Conservation (phyloP, 371 early-diverging fungal genomes). For the Lichtheimia hyalospora region DNA sequence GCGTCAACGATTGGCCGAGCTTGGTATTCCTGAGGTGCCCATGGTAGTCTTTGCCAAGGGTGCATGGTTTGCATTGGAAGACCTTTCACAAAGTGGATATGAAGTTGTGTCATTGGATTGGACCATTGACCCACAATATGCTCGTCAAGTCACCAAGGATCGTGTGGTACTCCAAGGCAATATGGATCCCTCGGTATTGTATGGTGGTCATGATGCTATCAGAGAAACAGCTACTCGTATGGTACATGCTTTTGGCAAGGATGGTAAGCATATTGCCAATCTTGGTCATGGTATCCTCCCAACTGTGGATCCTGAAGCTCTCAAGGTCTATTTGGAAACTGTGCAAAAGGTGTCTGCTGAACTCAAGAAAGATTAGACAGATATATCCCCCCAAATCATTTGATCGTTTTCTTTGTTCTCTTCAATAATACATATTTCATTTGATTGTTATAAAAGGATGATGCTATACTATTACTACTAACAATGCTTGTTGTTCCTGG, state of each 20-base stretch:
- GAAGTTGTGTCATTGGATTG: conserved; percentile 91
- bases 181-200: conserved; percentile 88
- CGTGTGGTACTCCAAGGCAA: conserved; percentile 92
- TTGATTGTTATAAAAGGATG: too few species aligned
- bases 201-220: conserved; percentile 77
- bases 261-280: conserved; percentile 85
- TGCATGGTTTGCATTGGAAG: conserved; percentile 82
- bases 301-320: conserved; percentile 71
- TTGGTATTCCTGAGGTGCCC: conserved; percentile 65
- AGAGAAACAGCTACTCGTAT: conserved; percentile 73
- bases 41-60: conserved; percentile 93
- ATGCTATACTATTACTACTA: too few species aligned
- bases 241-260: conserved; percentile 81
- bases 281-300: conserved; percentile 96
- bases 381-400: neutral
- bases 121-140: conserved; percentile 81
- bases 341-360: conserved; percentile 58
- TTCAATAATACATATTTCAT: too few species aligned
- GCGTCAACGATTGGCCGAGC: conserved; percentile 50
- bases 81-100: conserved; percentile 69
- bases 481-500: neutral
- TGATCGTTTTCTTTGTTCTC: too few species aligned
- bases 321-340: conserved; percentile 71
- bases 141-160: conserved; percentile 58
- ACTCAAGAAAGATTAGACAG: conserved; percentile 26